Percentiles rank a stretch among this genome's conserved stretches.
Conservation (phyloP, 2,329 filamentous ascomycete species). For the Annulohypoxylon truncatum region DNA sequence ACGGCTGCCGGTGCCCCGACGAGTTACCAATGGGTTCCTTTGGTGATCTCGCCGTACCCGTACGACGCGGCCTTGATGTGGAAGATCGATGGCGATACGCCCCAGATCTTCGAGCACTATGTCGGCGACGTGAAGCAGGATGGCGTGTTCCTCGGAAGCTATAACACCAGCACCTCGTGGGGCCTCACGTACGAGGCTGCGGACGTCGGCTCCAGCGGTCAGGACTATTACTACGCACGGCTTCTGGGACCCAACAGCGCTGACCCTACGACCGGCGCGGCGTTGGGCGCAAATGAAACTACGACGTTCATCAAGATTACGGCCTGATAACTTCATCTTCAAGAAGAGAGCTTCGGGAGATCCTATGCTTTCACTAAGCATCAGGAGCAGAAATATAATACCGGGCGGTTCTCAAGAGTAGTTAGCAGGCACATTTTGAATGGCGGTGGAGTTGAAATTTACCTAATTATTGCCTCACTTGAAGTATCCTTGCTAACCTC, state of each 20-base stretch:
- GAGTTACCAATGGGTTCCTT: conserved; percentile 27
- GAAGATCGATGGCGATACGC: conserved; percentile 35
- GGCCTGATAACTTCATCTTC: conserved; percentile 1
- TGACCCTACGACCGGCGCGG: conserved; percentile 29
- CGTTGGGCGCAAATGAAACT: conserved; percentile 35
- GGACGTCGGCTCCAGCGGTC: conserved; percentile 10
- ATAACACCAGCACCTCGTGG: conserved; percentile 34
- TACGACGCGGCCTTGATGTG: conserved; percentile 39
- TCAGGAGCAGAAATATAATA: background rate
- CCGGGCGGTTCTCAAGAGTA: too few relatives aligned
- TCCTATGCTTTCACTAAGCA: background rate
- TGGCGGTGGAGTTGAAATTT: too few relatives aligned
- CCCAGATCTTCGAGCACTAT: conserved; percentile 41
- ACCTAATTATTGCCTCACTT: too few relatives aligned
- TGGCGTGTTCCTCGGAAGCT: conserved; percentile 37
- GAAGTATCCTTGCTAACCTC: too few relatives aligned
- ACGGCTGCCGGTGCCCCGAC: conserved; percentile 38
- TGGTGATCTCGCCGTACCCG: conserved; percentile 31
- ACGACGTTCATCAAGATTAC: conserved; percentile 37
- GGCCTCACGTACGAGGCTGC: conserved; percentile 30
- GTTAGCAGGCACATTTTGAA: too few relatives aligned
- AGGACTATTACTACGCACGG: conserved; percentile 37
- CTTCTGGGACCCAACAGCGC: conserved; percentile 39
- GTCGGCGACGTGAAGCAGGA: conserved; percentile 37
- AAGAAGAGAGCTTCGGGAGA: background rate